Conservation (phyloP, 139 green algal genomes). For the Chlamydomonas sp. region DNA sequence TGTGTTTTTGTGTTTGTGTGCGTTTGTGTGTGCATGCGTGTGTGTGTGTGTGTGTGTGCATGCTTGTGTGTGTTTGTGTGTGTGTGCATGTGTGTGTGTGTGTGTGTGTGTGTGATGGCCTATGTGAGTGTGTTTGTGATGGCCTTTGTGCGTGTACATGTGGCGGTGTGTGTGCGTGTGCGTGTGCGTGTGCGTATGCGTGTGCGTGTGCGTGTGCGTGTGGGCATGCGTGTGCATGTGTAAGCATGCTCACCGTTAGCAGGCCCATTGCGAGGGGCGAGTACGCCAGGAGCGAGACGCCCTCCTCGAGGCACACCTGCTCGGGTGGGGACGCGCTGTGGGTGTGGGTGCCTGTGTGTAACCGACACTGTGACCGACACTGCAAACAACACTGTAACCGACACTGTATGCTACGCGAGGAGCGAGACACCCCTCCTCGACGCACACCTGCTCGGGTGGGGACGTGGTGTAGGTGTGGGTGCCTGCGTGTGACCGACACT, state of each 20-base stretch:
- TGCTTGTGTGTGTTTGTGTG: no score
- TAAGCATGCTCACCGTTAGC: slow-evolving; percentile 50
- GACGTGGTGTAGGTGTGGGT: no score
- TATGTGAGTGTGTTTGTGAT: neutral
- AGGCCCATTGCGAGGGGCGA: slow-evolving; percentile 84
- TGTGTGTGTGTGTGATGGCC: no score
- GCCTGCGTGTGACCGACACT: no score
- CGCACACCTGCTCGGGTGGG: no score
- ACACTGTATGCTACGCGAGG: no score
- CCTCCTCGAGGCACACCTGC: slow-evolving; percentile 67
- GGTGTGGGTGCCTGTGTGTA: no score
- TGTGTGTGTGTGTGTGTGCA: neutral
- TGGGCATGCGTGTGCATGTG: neutral
- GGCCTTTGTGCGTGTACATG: neutral
- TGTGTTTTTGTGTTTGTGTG: no score
- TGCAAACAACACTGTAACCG: no score
- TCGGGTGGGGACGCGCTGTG: no score
- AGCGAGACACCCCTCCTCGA: slow-evolving; percentile 58
- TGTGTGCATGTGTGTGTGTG: no score
- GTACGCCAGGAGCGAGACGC: slow-evolving; percentile 74
- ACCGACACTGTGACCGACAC: no score
- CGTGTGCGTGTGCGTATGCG: neutral
- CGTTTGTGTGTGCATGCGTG: neutral
- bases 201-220: neutral
- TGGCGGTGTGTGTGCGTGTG: neutral